phyloP scores from a whole-genome alignment of 352 stramenopile genomes.

The Aphanomyces euteiches region DNA sequence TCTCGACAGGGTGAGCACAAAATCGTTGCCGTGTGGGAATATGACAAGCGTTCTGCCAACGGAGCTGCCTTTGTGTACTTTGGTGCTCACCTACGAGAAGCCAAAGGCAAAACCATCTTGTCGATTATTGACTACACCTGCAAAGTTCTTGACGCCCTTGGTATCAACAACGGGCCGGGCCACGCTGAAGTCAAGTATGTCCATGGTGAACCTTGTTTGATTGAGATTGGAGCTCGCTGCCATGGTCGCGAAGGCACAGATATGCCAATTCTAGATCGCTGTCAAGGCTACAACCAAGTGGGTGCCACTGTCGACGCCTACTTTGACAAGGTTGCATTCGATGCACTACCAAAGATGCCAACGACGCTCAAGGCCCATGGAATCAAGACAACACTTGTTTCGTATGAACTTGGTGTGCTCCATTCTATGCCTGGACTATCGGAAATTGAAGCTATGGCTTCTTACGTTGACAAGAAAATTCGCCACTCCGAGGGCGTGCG shows the following conservation, averaged over 20 bases:
- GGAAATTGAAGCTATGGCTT: constrained; percentile 52
- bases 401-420: constrained; percentile 50
- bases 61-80: constrained; percentile 75
- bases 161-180: constrained; percentile 23
- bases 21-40: constrained; percentile 80
- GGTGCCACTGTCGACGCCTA: constrained; percentile 54
- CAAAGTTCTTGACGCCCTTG: constrained; percentile 26
- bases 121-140: constrained; percentile 24
- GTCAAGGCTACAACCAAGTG: constrained; percentile 61
- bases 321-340: constrained; percentile 26
- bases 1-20: constrained; percentile 72
- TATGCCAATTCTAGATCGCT: constrained; percentile 45
- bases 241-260: constrained; percentile 77
- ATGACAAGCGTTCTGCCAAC: constrained; percentile 82
- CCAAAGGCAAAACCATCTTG: constrained; percentile 16
- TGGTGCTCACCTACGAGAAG: constrained; percentile 34
- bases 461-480: constrained; percentile 53
- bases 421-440: constrained; percentile 53
- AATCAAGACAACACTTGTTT: constrained; percentile 60
- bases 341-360: constrained; percentile 33
- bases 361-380: constrained; percentile 43
- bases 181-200: constrained; percentile 30
- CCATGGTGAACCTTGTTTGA: constrained; percentile 47
- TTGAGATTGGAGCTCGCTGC: constrained; percentile 77
- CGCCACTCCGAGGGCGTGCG: constrained; percentile 40